Percentiles rank a stretch among this genome's conserved stretches.
Conservation (phyloP, 2,329 filamentous ascomycete species). For the Sclerotinia spermophila region DNA sequence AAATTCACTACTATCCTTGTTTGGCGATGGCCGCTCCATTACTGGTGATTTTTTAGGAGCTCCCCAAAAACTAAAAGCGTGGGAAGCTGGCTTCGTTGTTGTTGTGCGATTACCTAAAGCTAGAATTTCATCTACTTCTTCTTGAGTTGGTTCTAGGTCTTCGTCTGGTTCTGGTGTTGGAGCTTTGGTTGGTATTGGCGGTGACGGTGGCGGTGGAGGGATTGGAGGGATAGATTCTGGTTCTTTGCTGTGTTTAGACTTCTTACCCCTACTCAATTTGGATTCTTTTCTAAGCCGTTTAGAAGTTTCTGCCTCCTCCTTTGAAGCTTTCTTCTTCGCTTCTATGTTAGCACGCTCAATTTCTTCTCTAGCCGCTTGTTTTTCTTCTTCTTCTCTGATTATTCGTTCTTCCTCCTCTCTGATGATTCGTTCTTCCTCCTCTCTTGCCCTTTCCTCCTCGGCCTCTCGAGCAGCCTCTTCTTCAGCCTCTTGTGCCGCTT, state of each 20-base stretch:
- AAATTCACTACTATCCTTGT: constrained; percentile 32
- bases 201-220: constrained; percentile 4
- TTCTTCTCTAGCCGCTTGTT: constrained; percentile 40
- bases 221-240: constrained; percentile 23
- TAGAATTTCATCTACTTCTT: constrained; percentile 35
- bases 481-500: constrained; percentile 38
- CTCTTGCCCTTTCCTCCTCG: constrained; percentile 39
- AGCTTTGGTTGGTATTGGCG: constrained; percentile 7
- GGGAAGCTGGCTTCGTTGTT: constrained; percentile 15
- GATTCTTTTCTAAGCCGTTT: constrained; percentile 36
- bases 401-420: constrained; percentile 40
- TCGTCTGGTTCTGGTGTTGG: constrained; percentile 15
- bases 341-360: constrained; percentile 38
- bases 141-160: constrained; percentile 37
- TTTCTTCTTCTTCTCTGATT: constrained; percentile 41
- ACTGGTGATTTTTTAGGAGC: constrained; percentile 43
- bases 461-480: constrained; percentile 38
- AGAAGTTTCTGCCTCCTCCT: constrained; percentile 36
- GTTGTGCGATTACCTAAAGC: constrained; percentile 3
- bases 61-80: constrained; percentile 56
- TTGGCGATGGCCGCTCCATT: constrained; percentile 10
- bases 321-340: constrained; percentile 39
- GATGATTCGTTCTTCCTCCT: constrained; percentile 41
- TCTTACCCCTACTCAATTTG: constrained; percentile 40
- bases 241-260: constrained; percentile 32